phyloP scores from a whole-genome alignment of 2,329 filamentous ascomycete genomes.

The Colletotrichum euphorbiae region DNA sequence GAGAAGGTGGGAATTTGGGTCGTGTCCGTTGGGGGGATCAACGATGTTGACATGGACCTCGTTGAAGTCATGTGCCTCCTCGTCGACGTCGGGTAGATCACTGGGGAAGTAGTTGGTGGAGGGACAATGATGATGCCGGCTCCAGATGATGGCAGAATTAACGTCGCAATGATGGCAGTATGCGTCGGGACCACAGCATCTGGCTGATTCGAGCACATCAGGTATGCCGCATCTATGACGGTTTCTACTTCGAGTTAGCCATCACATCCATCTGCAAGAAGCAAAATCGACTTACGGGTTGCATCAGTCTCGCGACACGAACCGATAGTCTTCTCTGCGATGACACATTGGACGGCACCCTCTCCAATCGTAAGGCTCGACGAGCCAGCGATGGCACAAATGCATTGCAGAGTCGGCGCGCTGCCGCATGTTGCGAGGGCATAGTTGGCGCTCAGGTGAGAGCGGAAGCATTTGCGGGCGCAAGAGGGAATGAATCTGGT shows the following conservation, averaged over 20 bases:
- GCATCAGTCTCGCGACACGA: conserved; percentile 63
- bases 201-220: conserved; percentile 66
- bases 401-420: conserved; percentile 67
- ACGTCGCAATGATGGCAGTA: conserved; percentile 67
- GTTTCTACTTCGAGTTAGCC: conserved; percentile 46
- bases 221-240: conserved; percentile 62
- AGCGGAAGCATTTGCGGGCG: conserved; percentile 69
- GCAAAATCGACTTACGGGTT: conserved; percentile 48
- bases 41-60: conserved; percentile 30
- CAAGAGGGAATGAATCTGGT: conserved; percentile 66
- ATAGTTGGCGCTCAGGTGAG: conserved; percentile 73
- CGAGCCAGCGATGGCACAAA: conserved; percentile 70
- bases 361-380: conserved; percentile 79
- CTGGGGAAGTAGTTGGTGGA: conserved; percentile 16
- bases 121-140: conserved; percentile 50
- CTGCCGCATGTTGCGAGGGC: conserved; percentile 59
- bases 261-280: neutral
- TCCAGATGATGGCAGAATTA: conserved; percentile 55
- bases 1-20: conserved; percentile 29
- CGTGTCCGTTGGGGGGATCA: conserved; percentile 28
- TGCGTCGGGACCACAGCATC: conserved; percentile 69
- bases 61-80: conserved; percentile 14
- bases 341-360: conserved; percentile 75
- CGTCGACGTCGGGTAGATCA: conserved; percentile 34
- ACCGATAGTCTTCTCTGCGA: conserved; percentile 61